Evolutionary conservation across 2,329 filamentous ascomycete genomes (phyloP).

Genomic region (Penicillium corylophilum): DNA sequence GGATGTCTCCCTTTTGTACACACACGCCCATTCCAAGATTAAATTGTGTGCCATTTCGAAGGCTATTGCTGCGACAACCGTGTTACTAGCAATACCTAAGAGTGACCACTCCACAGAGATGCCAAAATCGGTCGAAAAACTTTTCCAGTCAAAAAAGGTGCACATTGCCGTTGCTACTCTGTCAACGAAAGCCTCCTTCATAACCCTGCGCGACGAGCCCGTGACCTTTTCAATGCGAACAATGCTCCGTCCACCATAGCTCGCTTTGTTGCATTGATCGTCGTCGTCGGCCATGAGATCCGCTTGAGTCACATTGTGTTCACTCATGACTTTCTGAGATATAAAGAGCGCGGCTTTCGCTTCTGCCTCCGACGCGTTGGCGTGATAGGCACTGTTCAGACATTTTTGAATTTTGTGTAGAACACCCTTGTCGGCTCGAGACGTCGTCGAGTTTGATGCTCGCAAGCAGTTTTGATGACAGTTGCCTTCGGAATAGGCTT

Average conservation of each 20-base stretch:
- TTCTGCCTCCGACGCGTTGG: conserved; percentile 21
- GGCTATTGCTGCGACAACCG: conserved; percentile 8
- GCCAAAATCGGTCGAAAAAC: conserved; percentile 5
- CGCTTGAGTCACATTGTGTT: conserved; percentile 14
- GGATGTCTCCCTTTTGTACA: conserved; percentile 16
- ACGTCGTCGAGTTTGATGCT: neutral
- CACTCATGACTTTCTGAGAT: conserved; percentile 9
- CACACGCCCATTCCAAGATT: conserved; percentile 21
- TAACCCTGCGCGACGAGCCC: neutral
- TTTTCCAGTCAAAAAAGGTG: conserved; percentile 19
- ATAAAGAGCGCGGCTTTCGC: conserved; percentile 12
- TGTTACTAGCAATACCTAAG: conserved; percentile 16
- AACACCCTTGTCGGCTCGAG: conserved; percentile 3
- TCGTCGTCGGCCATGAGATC: conserved; percentile 9
- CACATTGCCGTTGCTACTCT: conserved; percentile 12
- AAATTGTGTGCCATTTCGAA: conserved; percentile 22
- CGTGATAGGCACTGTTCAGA: conserved; percentile 19
- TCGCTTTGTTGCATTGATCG: conserved; percentile 8
- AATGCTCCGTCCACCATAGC: conserved; percentile 9
- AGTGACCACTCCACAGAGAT: conserved; percentile 10
- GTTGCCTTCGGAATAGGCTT: conserved; percentile 5
- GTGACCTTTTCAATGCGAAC: conserved; percentile 7
- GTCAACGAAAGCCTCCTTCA: conserved; percentile 9
- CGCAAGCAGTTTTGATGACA: conserved; percentile 3
- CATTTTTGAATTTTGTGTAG: conserved; percentile 26